Evolutionary conservation across 1,284 basidiomycete species (phyloP), one percentile per base, ranked within the genome.

Genomic region (Wallemia ichthyophaga): DNA sequence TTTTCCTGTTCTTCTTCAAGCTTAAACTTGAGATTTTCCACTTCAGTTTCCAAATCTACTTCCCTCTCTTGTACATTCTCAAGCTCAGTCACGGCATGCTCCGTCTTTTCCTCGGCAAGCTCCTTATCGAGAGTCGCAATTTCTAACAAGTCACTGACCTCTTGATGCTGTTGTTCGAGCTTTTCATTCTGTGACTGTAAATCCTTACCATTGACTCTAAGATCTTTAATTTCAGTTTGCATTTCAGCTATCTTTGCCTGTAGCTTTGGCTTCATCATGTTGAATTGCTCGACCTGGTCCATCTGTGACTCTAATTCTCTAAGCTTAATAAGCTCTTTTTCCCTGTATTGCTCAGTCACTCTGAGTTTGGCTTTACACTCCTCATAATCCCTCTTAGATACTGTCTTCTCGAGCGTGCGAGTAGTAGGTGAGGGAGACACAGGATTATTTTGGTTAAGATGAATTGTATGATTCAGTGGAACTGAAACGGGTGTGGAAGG

Each of bases 91-190:
- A 87, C 81, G 0, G 82, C 80, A 0, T 78, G 69, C 68, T 96
- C 92, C 0, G 85, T 81, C 63, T 81, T 80, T 69, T 96, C 92
- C 68, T 98, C 94, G 0, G 92, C 92, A 59, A 98, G 82, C 69
- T 99, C 94, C 69, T 89, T 88, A 69, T 99, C 94, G 63, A 99
- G 71, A 73, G 87, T 86, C 1, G 81, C 76, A 80, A 96, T 88
- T 71, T 99, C 94, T 32, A 96, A 72, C 68, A 89, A 85, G 64
- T 95, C 91, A 60, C 83, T 78, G 1, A 81, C 69, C 65, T 92
- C 87, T 3, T 78, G 67, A 1, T 81, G 73, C 37, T 79, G 74
- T 19, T 69, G 71, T 62, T 84, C 80, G n/a, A 82, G 70, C 24
- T 76, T 73, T 1, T 75, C 72, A 28, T 84, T 72, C 60, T 82